A percentile compares a stretch with the other conserved stretches of the same genome.
These are phyloP conservation scores for Kwoniella dendrophila DNA, from an alignment of 768 basidiomycete species.

Conservation along the genomic window DNA sequence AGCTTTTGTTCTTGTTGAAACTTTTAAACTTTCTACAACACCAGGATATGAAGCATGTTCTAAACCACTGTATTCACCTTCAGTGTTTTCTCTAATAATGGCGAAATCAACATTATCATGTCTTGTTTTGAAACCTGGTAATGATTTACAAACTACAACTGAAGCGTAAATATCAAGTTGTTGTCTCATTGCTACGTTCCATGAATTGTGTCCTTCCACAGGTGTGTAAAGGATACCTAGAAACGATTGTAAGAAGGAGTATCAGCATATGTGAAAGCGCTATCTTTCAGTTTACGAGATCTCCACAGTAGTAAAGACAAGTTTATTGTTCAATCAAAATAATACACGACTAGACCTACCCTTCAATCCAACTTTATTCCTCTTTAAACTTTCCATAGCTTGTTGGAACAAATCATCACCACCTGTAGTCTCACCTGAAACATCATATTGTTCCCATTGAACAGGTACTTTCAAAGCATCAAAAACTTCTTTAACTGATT, in stretches of 20 bases:
- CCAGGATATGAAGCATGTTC: conserved; percentile 94
- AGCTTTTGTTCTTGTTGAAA: conserved; percentile 90
- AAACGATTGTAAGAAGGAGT: too few species aligned
- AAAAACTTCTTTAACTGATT: conserved; percentile 98
- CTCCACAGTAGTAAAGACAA: too few species aligned
- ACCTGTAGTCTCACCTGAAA: conserved; percentile 90
- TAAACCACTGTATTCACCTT: conserved; percentile 98
- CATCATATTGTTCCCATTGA: conserved; percentile 98
- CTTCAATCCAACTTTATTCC: conserved; percentile 97
- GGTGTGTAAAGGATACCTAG: conserved; percentile 99
- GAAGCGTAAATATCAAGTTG: conserved; percentile 98
- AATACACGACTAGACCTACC: too few species aligned
- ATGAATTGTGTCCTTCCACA: conserved; percentile 96
- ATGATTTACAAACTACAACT: conserved; percentile 95
- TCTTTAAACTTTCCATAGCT: conserved; percentile 96
- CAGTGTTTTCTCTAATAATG: conserved; percentile 99
- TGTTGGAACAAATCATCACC: conserved; percentile 95
- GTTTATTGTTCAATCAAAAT: too few species aligned
- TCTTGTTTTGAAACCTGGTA: conserved; percentile 92
- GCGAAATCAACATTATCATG: conserved; percentile 97
- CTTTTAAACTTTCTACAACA: conserved; percentile 97
- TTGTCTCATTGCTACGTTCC: conserved; percentile 99
- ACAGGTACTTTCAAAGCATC: conserved; percentile 96
- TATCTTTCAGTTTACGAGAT: too few species aligned
- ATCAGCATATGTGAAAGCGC: too few species aligned